Conservation (phyloP, 129 eudicot species). For the Ambrosia artemisiifolia region DNA sequence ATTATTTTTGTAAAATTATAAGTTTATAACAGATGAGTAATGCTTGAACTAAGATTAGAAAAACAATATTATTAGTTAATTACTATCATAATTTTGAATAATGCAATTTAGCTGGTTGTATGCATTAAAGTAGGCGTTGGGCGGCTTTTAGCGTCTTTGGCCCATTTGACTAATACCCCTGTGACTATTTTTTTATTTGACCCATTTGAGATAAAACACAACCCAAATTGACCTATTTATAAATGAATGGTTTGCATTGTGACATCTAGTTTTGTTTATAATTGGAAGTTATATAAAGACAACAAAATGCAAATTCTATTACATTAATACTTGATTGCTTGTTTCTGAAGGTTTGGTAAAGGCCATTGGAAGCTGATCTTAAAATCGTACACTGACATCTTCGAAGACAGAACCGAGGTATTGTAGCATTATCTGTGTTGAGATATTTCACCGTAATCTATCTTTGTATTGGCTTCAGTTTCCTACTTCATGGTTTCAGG, state of each 20-base stretch:
- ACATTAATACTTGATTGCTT: background rate
- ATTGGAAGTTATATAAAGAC: conserved; percentile 2
- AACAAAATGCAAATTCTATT: background rate
- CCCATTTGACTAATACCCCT: background rate
- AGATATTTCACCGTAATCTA: background rate
- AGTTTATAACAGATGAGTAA: background rate
- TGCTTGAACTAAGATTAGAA: background rate
- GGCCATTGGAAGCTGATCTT: conserved; percentile 82
- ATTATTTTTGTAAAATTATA: background rate
- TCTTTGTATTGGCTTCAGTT: conserved; percentile 8
- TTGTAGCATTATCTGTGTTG: background rate
- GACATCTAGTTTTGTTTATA: background rate
- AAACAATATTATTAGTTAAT: too few species aligned
- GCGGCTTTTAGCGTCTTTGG: background rate
- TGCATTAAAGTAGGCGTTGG: background rate
- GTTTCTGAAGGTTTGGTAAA: conserved; percentile 51
- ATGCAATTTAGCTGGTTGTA: background rate
- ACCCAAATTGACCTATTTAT: background rate
- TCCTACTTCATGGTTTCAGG: conserved; percentile 34
- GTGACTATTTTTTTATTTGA: background rate
- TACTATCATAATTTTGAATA: background rate
- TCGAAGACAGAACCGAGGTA: conserved; percentile 79
- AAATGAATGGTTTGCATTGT: background rate
- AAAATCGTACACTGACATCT: conserved; percentile 41
- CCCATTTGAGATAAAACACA: conserved; percentile 4